A percentile compares a stretch with the other conserved stretches of the same genome.
These are phyloP conservation scores for Nymphaea thermarum DNA, from an alignment of 164 flowering plant genomes.

Conservation along the genomic window DNA sequence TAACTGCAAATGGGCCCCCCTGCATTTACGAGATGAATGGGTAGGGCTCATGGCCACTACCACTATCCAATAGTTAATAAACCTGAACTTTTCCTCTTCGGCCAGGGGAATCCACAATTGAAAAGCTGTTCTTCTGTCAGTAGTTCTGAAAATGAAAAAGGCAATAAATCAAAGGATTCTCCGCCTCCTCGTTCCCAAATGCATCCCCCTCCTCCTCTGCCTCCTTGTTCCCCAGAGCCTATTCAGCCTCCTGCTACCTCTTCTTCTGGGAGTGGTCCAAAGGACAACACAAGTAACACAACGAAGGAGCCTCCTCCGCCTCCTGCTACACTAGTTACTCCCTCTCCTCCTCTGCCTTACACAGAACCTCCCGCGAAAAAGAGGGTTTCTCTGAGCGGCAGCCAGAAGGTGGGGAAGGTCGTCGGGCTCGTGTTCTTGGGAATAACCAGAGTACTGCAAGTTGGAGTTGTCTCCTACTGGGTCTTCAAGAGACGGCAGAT, in stretches of 20 bases:
- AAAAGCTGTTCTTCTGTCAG: no score
- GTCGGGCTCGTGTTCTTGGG: slow-evolving; percentile 21
- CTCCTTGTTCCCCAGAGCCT: background rate
- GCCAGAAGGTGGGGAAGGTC: slow-evolving; percentile 14
- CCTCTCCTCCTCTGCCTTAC: background rate
- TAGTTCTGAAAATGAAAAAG: no score
- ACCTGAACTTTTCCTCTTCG: background rate
- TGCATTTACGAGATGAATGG: no score
- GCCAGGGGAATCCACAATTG: background rate
- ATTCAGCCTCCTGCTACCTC: background rate
- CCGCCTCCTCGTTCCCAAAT: background rate
- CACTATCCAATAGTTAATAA: no score
- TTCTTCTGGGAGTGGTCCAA: slow-evolving; percentile 15
- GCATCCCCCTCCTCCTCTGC: background rate
- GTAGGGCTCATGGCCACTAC: no score
- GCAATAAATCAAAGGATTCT: background rate
- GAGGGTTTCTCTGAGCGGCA: no score
- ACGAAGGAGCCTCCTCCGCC: no score
- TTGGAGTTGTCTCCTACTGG: slow-evolving; percentile 15
- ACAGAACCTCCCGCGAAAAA: background rate
- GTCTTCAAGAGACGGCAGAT: slow-evolving; percentile 16
- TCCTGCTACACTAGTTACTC: no score
- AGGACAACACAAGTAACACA: no score
- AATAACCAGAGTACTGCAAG: slow-evolving; percentile 15
- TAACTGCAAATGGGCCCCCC: no score